These are phyloP conservation scores for Coemansia sp. DNA, from an alignment of 192 early-diverging fungal genomes.

Conservation along the genomic window DNA sequence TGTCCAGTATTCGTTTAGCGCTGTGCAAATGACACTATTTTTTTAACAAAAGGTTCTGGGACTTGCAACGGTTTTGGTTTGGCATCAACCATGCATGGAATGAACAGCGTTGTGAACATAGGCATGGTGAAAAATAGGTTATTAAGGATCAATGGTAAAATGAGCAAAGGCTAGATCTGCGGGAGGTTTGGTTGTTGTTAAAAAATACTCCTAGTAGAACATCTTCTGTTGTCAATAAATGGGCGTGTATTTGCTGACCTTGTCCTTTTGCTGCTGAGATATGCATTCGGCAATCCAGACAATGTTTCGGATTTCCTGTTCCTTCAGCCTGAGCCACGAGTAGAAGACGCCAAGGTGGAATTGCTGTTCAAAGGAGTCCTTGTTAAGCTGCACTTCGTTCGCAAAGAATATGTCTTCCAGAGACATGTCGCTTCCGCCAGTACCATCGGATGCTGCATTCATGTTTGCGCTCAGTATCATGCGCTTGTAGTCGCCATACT, in stretches of 20 bases:
- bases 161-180: no score
- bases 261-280: conserved; percentile 95
- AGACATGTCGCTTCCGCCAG: conserved; percentile 62
- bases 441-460: conserved; percentile 24
- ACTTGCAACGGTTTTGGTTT: background rate
- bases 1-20: background rate
- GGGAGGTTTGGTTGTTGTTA: no score
- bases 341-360: conserved; percentile 98
- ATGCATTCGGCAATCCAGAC: conserved; percentile 99
- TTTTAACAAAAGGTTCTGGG: no score
- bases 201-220: background rate
- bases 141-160: no score
- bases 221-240: conserved; percentile 67
- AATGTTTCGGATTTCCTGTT: conserved; percentile 98
- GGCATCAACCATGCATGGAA: background rate
- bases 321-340: conserved; percentile 92
- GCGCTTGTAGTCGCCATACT: conserved; percentile 82
- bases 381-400: conserved; percentile 93
- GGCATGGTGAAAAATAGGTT: background rate
- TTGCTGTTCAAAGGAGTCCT: conserved; percentile 90
- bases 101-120: background rate
- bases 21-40: no score
- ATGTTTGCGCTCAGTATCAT: conserved; percentile 76
- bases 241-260: conserved; percentile 91
- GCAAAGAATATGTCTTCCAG: conserved; percentile 97